Conservation (phyloP, 2,329 filamentous ascomycete genomes). For the Fusarium sp. region DNA sequence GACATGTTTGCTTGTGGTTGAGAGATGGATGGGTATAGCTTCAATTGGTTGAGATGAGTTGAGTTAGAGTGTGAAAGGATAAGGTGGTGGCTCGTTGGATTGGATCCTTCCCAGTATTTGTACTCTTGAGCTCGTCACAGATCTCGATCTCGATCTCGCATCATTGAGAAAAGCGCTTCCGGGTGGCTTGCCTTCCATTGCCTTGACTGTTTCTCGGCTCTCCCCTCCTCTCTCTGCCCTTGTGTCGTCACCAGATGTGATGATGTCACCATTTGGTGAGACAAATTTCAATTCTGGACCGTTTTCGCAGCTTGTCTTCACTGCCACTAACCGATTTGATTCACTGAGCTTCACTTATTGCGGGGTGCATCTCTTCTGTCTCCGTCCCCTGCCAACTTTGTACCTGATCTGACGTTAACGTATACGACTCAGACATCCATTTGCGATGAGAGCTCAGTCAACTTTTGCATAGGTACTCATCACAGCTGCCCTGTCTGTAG, state of each 20-base stretch:
- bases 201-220: neutral
- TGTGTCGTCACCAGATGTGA: slow-evolving; percentile 50
- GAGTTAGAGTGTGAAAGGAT: slow-evolving; percentile 1
- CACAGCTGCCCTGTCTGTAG: neutral
- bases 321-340: neutral
- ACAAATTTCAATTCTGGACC: slow-evolving; percentile 4
- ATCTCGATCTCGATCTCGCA: slow-evolving; percentile 44
- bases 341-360: neutral
- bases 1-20: slow-evolving; percentile 54
- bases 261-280: slow-evolving; percentile 54
- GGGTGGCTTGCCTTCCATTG: slow-evolving; percentile 34
- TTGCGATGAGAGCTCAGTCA: neutral
- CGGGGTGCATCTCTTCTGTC: neutral
- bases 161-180: slow-evolving; percentile 29
- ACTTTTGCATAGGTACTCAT: neutral
- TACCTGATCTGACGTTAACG: slow-evolving; percentile 29
- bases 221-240: slow-evolving; percentile 22
- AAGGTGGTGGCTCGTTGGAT: neutral
- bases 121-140: slow-evolving; percentile 31
- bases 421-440: neutral
- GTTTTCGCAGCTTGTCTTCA: neutral
- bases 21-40: slow-evolving; percentile 12
- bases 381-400: slow-evolving; percentile 28
- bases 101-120: slow-evolving; percentile 38
- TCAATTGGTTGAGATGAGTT: slow-evolving; percentile 18